Evolutionary conservation across 2,329 filamentous ascomycete genomes (phyloP).

Genomic region (Rhinocladiella similis): DNA sequence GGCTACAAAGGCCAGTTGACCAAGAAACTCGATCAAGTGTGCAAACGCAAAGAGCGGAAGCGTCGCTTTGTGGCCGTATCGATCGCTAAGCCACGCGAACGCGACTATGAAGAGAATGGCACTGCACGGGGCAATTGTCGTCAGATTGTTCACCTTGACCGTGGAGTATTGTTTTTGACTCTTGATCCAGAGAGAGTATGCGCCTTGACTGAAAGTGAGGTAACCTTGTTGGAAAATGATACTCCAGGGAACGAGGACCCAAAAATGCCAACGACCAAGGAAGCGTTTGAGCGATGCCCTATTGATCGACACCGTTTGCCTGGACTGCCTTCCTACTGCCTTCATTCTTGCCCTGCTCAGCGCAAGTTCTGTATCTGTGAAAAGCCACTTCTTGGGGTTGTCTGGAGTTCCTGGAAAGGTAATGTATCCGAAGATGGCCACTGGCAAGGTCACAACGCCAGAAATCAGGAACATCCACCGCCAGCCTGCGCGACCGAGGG

Average conservation of each 20-base stretch:
- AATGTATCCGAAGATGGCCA: conserved; percentile 36
- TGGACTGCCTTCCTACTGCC: conserved; percentile 42
- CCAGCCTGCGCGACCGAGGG: conserved; percentile 31
- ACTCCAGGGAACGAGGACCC: conserved; percentile 40
- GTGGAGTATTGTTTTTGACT: conserved; percentile 36
- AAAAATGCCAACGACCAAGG: conserved; percentile 46
- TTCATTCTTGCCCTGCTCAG: conserved; percentile 33
- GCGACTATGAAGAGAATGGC: conserved; percentile 54
- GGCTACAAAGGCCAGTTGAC: conserved; percentile 28
- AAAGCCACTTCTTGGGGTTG: conserved; percentile 43
- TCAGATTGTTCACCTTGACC: conserved; percentile 47
- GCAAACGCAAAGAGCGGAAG: conserved; percentile 54
- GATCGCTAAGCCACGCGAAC: conserved; percentile 54
- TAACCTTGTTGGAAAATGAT: conserved; percentile 37
- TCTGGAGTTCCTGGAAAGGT: conserved; percentile 39
- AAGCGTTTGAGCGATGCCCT: conserved; percentile 32
- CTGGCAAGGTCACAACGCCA: conserved; percentile 31
- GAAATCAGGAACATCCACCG: conserved; percentile 35
- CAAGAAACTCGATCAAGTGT: conserved; percentile 36
- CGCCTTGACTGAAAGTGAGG: conserved; percentile 21
- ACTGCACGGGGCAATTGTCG: conserved; percentile 44
- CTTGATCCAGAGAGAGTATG: conserved; percentile 42
- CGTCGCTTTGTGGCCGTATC: conserved; percentile 43
- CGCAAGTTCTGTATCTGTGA: conserved; percentile 35
- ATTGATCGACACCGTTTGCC: conserved; percentile 35